Evolutionary conservation across 805 yeast species (phyloP).

Genomic region (Brettanomyces anomalus): DNA sequence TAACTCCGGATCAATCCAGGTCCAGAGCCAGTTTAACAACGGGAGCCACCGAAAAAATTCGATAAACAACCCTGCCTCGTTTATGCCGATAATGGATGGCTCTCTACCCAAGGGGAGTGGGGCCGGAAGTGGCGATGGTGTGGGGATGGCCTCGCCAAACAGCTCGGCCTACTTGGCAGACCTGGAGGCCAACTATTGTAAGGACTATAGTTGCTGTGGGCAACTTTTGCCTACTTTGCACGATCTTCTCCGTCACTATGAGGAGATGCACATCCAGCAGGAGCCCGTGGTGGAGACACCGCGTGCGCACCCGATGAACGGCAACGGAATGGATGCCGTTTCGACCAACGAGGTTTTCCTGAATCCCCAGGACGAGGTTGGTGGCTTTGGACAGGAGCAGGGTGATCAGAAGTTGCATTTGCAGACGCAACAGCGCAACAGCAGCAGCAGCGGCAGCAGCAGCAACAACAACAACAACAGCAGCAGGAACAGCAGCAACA

Average conservation of each 20-base stretch:
- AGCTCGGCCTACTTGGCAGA: slow-evolving; percentile 81
- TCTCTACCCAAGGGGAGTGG: slow-evolving; percentile 16
- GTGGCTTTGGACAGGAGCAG: not conserved
- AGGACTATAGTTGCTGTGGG: slow-evolving; percentile 96
- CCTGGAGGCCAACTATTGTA: slow-evolving; percentile 91
- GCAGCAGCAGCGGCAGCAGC: slow-evolving; percentile 17
- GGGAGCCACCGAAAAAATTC: slow-evolving; percentile 6
- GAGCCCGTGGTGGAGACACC: slow-evolving; percentile 32
- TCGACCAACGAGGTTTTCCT: slow-evolving; percentile 89
- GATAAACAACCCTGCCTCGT: slow-evolving; percentile 6
- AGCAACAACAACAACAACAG: slow-evolving; percentile 16
- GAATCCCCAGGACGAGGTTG: slow-evolving; percentile 16
- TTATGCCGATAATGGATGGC: slow-evolving; percentile 15
- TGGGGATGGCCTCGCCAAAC: slow-evolving; percentile 35
- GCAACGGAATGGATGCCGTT: slow-evolving; percentile 66
- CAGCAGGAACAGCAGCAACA: slow-evolving; percentile 9
- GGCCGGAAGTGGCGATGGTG: slow-evolving; percentile 16
- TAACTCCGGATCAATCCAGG: not conserved
- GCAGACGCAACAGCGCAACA: slow-evolving; percentile 12
- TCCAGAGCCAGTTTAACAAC: slow-evolving; percentile 1
- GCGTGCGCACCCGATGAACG: slow-evolving; percentile 40
- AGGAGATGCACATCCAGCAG: slow-evolving; percentile 80
- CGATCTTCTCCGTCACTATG: slow-evolving; percentile 89
- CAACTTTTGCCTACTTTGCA: slow-evolving; percentile 85
- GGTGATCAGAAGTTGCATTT: not conserved